Base-by-base conservation (phyloP, 1,284 basidiomycete species). In the Sanghuangporus sanghuang region DNA sequence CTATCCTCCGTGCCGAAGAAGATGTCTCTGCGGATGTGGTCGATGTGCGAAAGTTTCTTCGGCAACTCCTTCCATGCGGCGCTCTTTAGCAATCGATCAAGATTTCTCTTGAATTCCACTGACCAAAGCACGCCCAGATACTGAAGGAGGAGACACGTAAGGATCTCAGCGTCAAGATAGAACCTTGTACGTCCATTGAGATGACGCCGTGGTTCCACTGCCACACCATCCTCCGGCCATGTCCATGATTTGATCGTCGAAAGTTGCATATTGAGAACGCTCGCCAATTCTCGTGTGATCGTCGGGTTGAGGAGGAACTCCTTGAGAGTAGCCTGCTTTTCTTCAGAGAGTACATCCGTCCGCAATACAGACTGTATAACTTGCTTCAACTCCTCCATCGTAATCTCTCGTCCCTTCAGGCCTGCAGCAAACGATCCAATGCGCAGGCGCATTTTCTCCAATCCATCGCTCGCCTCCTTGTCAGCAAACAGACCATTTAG, bases 151-250 rank as follows among this genome's bases (percentile, higher is more conserved):
- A 81, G 70, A 0, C 75, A 77, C 55, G 80, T 78, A 23, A 81
- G 68, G 57, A 80, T 74, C 49, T 81, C 79, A 14, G 77, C 75
- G 63, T 81, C 78, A 5, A 78, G 79, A 65, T 77, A 79, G 18
- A 77, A 79, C 35, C 78, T 72, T 62, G 80, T 80, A 68, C 79
- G 80, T 2, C 79, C 79, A 67, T 78, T 78, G 23, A 81, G 69
- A 68, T 76, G 75, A 6, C 78, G 73, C 12, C 78, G 73, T 71
- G 80, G 79, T 56, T 79, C 78, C 6, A 80, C 69, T 14, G 68
- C 56, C n/a, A 78, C 70, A 6, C 79, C 78, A 27, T 76, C 72
- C 6, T 66, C 66, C 2, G 77, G 77, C 79, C 79, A 80, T 0
- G 71, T 64, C 79, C 79, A 80, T 1, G 72, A 67, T 6, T 76